A percentile compares a stretch with the other conserved stretches of the same genome.
phyloP scores from a whole-genome alignment of 768 basidiomycete species.

The Russula abietina region DNA sequence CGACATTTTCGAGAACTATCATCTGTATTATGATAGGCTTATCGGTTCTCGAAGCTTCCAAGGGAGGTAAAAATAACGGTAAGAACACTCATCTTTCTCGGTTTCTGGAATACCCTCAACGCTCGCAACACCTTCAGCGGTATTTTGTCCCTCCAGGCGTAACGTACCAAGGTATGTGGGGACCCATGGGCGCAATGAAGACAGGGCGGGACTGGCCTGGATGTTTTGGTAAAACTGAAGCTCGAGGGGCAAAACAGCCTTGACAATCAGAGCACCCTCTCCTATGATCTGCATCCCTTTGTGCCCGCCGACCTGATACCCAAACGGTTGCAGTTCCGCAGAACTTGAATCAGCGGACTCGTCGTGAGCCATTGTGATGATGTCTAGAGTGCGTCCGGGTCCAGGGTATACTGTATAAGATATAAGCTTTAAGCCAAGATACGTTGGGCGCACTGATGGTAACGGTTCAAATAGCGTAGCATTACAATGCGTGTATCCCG shows the following conservation, averaged over 20 bases:
- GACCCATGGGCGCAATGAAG: conserved; percentile 49
- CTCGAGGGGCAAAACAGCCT: conserved; percentile 61
- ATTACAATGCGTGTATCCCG: too few species aligned
- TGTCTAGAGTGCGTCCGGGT: not conserved
- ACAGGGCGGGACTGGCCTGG: conserved; percentile 37
- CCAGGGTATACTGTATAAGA: too few species aligned
- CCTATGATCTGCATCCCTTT: conserved; percentile 62
- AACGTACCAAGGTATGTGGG: conserved; percentile 80
- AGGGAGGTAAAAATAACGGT: not conserved
- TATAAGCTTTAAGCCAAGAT: not conserved
- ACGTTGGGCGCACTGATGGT: not conserved
- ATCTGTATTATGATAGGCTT: conserved; percentile 40
- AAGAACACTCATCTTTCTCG: conserved; percentile 44
- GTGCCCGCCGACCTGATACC: conserved; percentile 78
- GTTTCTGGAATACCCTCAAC: conserved; percentile 27
- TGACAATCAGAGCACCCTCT: conserved; percentile 76
- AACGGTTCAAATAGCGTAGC: not conserved
- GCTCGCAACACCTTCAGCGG: conserved; percentile 17
- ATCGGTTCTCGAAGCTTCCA: conserved; percentile 3
- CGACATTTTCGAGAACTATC: conserved; percentile 81
- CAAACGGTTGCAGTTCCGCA: conserved; percentile 32
- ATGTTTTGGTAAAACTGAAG: conserved; percentile 64
- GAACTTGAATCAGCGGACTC: not conserved
- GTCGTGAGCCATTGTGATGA: conserved; percentile 3
- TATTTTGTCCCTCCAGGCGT: conserved; percentile 53